Evolutionary conservation across 805 yeast species (phyloP).

Genomic region (Pichia nakasei): DNA sequence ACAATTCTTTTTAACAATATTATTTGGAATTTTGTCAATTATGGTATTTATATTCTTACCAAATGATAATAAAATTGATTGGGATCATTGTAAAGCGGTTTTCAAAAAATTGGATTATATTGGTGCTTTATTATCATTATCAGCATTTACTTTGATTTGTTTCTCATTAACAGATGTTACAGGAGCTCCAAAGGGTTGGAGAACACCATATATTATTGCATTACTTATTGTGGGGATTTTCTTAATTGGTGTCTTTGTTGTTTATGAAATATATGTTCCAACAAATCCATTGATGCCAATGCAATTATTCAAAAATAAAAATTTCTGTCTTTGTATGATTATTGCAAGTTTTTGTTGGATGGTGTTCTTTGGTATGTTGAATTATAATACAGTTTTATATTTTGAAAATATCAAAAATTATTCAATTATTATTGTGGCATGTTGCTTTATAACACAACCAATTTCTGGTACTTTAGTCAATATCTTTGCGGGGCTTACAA

Average conservation of each 20-base stretch:
- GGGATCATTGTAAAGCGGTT: conserved; percentile 18
- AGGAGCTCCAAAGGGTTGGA: conserved; percentile 34
- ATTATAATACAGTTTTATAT: conserved; percentile 33
- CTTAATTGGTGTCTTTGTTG: conserved; percentile 26
- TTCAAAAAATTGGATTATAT: conserved; percentile 30
- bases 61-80: conserved; percentile 24
- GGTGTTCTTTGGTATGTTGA: conserved; percentile 32
- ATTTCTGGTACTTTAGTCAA: conserved; percentile 35
- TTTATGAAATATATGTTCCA: conserved; percentile 33
- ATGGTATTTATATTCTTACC: conserved; percentile 27
- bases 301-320: conserved; percentile 30
- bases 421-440: conserved; percentile 34
- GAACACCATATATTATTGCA: conserved; percentile 38
- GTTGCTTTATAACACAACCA: conserved; percentile 36
- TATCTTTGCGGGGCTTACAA: conserved; percentile 36
- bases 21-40: conserved; percentile 23
- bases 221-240: conserved; percentile 32
- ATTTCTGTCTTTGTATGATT: conserved; percentile 33
- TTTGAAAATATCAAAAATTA: conserved; percentile 33
- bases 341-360: conserved; percentile 33
- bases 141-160: conserved; percentile 34
- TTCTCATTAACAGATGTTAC: conserved; percentile 38
- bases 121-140: conserved; percentile 35
- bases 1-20: conserved; percentile 33
- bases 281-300: conserved; percentile 41